Evolutionary conservation across 1,284 basidiomycete species (phyloP).

Genomic region (Tilletia horrida): DNA sequence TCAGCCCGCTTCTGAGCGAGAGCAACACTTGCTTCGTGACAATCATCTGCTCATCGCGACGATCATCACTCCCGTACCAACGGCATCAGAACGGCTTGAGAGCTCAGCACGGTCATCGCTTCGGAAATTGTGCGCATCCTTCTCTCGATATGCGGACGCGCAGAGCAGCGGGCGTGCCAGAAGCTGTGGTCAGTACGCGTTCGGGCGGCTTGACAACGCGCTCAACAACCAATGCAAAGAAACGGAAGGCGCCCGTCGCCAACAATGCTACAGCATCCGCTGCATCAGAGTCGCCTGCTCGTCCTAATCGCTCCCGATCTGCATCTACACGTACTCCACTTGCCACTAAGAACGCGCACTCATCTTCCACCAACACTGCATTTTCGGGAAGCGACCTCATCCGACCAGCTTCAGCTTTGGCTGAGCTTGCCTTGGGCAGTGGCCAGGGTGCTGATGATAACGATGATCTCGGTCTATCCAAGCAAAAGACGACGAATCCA

Average conservation of each 20-base stretch:
- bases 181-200: neutral
- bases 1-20: neutral
- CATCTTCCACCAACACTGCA: neutral
- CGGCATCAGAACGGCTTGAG: too few relatives aligned
- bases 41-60: too few relatives aligned
- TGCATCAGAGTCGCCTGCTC: neutral
- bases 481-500: neutral
- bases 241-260: neutral
- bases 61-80: too few relatives aligned
- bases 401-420: too few relatives aligned
- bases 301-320: neutral
- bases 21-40: neutral
- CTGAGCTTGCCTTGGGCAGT: too few relatives aligned
- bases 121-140: too few relatives aligned
- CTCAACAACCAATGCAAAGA: neutral
- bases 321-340: conserved; percentile 2
- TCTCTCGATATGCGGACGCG: neutral
- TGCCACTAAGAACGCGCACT: conserved; percentile 12
- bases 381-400: neutral
- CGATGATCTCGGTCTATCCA: neutral
- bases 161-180: neutral
- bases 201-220: neutral
- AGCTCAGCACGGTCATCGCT: too few relatives aligned
- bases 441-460: neutral
- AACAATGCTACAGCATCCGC: neutral